These are phyloP conservation scores for Sugiyamaella grinbergsii DNA, from an alignment of 1,139 yeast species.

Conservation along the genomic window DNA sequence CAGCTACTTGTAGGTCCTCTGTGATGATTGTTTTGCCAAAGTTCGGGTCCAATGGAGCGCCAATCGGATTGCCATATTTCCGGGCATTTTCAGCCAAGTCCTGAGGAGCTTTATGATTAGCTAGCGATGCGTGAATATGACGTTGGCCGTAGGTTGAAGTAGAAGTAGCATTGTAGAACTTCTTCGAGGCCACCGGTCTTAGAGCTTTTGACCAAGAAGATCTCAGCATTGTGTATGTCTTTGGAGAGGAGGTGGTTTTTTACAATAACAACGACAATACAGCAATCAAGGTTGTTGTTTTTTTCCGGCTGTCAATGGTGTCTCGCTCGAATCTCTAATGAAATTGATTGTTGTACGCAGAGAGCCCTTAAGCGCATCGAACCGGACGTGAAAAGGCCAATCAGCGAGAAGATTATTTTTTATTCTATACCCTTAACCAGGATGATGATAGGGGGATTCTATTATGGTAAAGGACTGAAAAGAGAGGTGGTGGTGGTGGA, in stretches of 20 bases:
- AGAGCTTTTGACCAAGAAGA: conserved; percentile 8
- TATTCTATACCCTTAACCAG: conserved; percentile 15
- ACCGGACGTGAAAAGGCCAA: conserved; percentile 6
- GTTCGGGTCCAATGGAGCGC: conserved; percentile 40
- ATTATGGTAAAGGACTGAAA: too few relatives aligned
- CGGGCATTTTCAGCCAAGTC: conserved; percentile 32
- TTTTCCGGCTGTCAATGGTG: background rate
- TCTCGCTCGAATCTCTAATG: background rate
- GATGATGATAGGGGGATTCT: background rate
- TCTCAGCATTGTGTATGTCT: conserved; percentile 7
- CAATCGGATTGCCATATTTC: conserved; percentile 40
- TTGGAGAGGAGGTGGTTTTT: background rate
- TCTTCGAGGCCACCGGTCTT: conserved; percentile 6
- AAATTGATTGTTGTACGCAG: conserved; percentile 3
- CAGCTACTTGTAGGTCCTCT: conserved; percentile 39
- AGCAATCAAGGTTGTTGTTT: background rate
- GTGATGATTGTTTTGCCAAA: conserved; percentile 42
- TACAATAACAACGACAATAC: background rate
- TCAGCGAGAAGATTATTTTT: conserved; percentile 18
- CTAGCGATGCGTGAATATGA: conserved; percentile 17
- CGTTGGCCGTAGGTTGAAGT: conserved; percentile 7
- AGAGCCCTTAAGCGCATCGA: conserved; percentile 12
- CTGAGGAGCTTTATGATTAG: conserved; percentile 18
- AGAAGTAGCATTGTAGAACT: background rate
- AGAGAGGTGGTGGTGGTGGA: too few relatives aligned